Base-by-base conservation (phyloP, 305 asterid species). In the Plantago coronopus region DNA sequence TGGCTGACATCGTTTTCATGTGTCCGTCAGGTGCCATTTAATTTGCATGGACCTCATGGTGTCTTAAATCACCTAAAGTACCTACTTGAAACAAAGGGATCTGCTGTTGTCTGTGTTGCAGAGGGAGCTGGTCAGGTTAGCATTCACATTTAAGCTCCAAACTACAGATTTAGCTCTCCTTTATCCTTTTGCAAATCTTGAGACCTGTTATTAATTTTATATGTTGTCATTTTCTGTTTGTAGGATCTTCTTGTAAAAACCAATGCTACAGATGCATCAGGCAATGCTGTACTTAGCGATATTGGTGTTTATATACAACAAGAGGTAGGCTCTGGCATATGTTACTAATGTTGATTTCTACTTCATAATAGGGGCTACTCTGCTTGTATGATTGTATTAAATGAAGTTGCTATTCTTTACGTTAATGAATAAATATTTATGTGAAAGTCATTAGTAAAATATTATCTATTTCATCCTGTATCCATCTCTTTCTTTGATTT, bases 111-210 rank as follows among this genome's bases (percentile, higher is more conserved):
- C 64, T 93, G 98, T 78, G 88, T 80, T 67, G 98, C 98, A 16
- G 98, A 93, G 77, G 98, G 98, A 72, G 97, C 96, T 71, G 98
- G 97, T 44, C 96, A 89, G 91, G 98, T 87, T 47, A 77, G 78
- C 61, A 17, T 67, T 31, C 40, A 42, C 61, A 56, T 67, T 54
- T 43, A 46, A 31, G 59, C 57, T 38, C 17, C 19, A n/a, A 47
- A 21, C 57, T 21, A 20, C 59, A 55, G 5, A 34, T 18, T 50
- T 61, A 6, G 17, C 13, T 2, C 21, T 8, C 43, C 27, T 20
- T 9, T 1, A 18, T 45, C 37, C 15, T 37, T 40, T 57, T 51
- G 15, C 16, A 18, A 38, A 63, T 58, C 38, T 6, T 19, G 14
- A 19, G 22, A 29, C 49, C 44, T 37, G 25, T 70, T 48, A 48